Evolutionary conservation across 352 stramenopile species (phyloP).

Genomic region (Pythium coloratum): DNA sequence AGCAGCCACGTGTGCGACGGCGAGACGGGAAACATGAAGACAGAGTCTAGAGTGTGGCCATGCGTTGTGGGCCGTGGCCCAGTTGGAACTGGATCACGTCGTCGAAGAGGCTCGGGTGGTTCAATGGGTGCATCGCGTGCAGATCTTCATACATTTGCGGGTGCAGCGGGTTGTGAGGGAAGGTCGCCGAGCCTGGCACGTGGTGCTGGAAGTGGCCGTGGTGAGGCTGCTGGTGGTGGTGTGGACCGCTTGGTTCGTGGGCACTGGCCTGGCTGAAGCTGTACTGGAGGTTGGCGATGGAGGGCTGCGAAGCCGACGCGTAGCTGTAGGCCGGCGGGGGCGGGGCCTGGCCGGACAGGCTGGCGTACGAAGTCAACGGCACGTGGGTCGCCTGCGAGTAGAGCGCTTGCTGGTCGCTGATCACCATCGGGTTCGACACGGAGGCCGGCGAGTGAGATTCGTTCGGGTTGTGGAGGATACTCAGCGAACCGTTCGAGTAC

Average conservation of each 20-base stretch:
- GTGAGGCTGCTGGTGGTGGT: neutral
- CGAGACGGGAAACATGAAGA: neutral
- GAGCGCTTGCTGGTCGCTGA: constrained; percentile 16
- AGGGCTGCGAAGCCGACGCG: constrained; percentile 14
- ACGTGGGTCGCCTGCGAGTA: constrained; percentile 24
- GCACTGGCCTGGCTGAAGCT: constrained; percentile 14
- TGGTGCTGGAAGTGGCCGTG: constrained; percentile 8
- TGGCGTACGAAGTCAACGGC: constrained; percentile 26
- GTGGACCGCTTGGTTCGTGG: neutral
- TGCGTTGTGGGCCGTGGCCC: constrained; percentile 9
- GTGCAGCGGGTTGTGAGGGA: constrained; percentile 9
- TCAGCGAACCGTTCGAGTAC: constrained; percentile 9
- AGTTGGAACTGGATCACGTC: constrained; percentile 29
- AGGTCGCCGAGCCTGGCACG: constrained; percentile 2
- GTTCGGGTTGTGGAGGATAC: constrained; percentile 18
- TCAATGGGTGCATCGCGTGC: constrained; percentile 11
- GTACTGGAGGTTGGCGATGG: constrained; percentile 26
- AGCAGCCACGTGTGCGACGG: too few species aligned
- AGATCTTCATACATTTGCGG: constrained; percentile 25
- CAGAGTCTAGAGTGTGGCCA: neutral
- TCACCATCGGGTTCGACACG: constrained; percentile 16
- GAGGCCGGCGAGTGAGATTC: constrained; percentile 22
- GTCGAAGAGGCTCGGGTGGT: constrained; percentile 22
- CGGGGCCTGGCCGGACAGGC: constrained; percentile 14
- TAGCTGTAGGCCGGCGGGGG: constrained; percentile 13